Evolutionary conservation across 1,284 basidiomycete genomes (phyloP).

Genomic region (Ustilago loliicola): DNA sequence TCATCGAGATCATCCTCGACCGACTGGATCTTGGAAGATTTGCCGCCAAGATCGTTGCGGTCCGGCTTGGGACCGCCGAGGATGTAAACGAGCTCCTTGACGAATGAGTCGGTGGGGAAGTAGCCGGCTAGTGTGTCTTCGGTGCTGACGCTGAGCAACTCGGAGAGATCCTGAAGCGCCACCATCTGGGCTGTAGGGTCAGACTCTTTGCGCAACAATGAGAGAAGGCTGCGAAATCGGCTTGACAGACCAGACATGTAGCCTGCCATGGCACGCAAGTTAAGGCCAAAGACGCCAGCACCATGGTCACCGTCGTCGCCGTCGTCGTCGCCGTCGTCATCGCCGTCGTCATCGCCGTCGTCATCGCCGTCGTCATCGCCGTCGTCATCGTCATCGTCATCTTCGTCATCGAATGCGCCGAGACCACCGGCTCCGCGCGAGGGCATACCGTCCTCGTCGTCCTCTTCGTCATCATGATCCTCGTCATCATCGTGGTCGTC

Average conservation of each 20-base stretch:
- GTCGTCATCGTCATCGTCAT: slow-evolving; percentile 28
- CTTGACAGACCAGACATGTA: slow-evolving; percentile 61
- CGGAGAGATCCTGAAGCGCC: slow-evolving; percentile 93
- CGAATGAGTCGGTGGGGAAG: slow-evolving; percentile 91
- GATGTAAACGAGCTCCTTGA: slow-evolving; percentile 91
- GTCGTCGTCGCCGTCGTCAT: slow-evolving; percentile 46
- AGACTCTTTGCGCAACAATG: slow-evolving; percentile 52
- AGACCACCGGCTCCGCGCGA: too few relatives aligned
- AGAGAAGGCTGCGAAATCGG: slow-evolving; percentile 60
- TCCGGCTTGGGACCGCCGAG: slow-evolving; percentile 79
- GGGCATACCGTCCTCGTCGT: slow-evolving; percentile 34
- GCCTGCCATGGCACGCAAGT: slow-evolving; percentile 64
- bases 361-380: slow-evolving; percentile 29
- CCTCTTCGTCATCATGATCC: slow-evolving; percentile 26
- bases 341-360: slow-evolving; percentile 26
- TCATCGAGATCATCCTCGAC: slow-evolving; percentile 47
- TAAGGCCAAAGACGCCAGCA: slow-evolving; percentile 58
- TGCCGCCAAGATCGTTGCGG: slow-evolving; percentile 33
- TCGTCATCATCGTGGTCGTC: slow-evolving; percentile 27
- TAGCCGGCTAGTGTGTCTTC: slow-evolving; percentile 96
- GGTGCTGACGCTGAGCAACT: slow-evolving; percentile 93
- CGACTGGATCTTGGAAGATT: slow-evolving; percentile 17
- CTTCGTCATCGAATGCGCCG: slow-evolving; percentile 31
- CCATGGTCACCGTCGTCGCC: slow-evolving; percentile 45
- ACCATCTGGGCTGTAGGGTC: slow-evolving; percentile 80